phyloP scores from a whole-genome alignment of 345 rosid species.

The Physaria fendleri region DNA sequence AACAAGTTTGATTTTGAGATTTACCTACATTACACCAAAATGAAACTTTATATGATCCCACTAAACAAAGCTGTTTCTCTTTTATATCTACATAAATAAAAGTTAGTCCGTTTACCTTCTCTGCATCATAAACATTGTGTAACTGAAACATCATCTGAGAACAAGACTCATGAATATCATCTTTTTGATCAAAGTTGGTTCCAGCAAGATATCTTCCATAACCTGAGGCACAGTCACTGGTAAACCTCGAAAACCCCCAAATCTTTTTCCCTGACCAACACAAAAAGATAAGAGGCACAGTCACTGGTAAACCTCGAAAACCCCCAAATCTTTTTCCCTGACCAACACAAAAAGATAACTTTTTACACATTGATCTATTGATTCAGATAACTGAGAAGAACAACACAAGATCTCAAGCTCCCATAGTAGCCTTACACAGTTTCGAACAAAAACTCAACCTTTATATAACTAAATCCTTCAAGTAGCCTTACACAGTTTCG shows the following conservation, averaged over 20 bases:
- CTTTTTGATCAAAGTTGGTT: slow-evolving; percentile 59
- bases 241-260: slow-evolving; percentile 82
- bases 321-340: slow-evolving; percentile 87
- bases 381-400: background rate
- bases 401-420: background rate
- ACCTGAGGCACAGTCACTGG: slow-evolving; percentile 79
- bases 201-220: slow-evolving; percentile 57
- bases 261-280: slow-evolving; percentile 56
- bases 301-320: slow-evolving; percentile 52
- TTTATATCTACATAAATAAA: too few relatives aligned
- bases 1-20: slow-evolving; percentile 78
- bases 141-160: slow-evolving; percentile 88
- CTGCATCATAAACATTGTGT: slow-evolving; percentile 84
- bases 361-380: background rate
- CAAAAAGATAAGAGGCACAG: background rate
- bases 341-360: background rate
- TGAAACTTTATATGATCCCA: background rate
- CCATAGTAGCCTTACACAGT: too few relatives aligned
- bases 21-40: slow-evolving; percentile 62
- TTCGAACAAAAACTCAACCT: too few relatives aligned
- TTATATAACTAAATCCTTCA: too few relatives aligned
- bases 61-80: background rate
- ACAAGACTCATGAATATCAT: slow-evolving; percentile 75
- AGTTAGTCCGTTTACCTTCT: slow-evolving; percentile 40
- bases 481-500: too few relatives aligned